These are phyloP conservation scores for Jatropha multifida DNA, from an alignment of 441 rosid species.

Conservation along the genomic window DNA sequence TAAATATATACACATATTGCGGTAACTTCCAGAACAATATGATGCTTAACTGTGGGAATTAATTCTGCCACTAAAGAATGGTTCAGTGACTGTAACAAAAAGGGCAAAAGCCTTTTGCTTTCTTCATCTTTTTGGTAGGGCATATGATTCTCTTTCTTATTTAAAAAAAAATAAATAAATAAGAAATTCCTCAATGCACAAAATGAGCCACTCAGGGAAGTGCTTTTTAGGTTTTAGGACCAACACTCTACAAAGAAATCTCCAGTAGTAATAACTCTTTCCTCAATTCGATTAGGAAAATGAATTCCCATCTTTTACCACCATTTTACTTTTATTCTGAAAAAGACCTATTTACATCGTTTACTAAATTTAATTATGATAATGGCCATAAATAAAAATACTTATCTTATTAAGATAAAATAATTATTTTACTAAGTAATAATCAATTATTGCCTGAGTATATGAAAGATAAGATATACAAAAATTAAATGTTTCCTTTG, in stretches of 20 bases:
- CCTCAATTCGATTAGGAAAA: not conserved
- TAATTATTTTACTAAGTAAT: too few species aligned
- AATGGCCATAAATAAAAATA: too few species aligned
- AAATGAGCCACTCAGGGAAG: not conserved
- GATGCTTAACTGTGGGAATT: conserved; percentile 3
- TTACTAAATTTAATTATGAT: too few species aligned
- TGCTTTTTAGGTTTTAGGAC: conserved; percentile 11
- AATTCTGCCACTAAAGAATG: conserved; percentile 24
- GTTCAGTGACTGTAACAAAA: conserved; percentile 10
- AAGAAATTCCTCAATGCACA: too few species aligned
- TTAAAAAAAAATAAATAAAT: not conserved
- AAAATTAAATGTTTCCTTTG: not conserved
- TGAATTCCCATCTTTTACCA: not conserved
- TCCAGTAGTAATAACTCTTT: not conserved
- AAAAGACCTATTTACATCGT: too few species aligned
- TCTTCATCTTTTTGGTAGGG: conserved; percentile 13
- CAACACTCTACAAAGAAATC: not conserved
- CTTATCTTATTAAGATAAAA: too few species aligned
- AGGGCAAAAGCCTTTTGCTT: conserved; percentile 4
- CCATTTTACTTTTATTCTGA: too few species aligned
- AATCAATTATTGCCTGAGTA: too few species aligned
- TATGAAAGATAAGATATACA: too few species aligned
- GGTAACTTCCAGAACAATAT: too few species aligned
- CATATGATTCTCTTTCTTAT: conserved; percentile 28
- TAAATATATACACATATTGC: too few species aligned